Evolutionary conservation across 768 basidiomycete genomes (phyloP).

Genomic region (Amanita polypyramis): DNA sequence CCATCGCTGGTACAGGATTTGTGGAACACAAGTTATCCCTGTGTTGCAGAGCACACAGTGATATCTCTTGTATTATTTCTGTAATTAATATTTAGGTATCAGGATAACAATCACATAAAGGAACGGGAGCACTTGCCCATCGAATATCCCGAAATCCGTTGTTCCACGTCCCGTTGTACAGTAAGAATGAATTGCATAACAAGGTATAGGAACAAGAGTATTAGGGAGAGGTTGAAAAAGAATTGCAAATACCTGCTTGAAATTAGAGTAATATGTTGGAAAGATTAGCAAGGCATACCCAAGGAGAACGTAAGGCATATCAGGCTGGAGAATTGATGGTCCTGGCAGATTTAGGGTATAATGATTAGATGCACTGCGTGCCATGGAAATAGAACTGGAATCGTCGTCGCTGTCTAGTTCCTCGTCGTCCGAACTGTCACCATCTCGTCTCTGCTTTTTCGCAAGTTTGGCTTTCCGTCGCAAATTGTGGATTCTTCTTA

Average conservation of each 20-base stretch:
- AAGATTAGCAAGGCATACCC: no score
- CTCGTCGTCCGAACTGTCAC: constrained; percentile 26
- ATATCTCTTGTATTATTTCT: constrained; percentile 92
- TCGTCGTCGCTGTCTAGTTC: constrained; percentile 27
- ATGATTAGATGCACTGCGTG: constrained; percentile 60
- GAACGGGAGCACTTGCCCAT: constrained; percentile 48
- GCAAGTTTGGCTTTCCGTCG: constrained; percentile 36
- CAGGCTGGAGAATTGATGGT: constrained; percentile 42
- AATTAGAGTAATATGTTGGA: constrained; percentile 7
- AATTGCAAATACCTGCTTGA: constrained; percentile 78
- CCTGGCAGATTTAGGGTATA: constrained; percentile 78
- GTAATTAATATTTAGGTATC: not conserved
- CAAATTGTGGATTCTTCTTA: constrained; percentile 55
- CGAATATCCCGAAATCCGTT: constrained; percentile 80
- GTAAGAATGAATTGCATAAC: constrained; percentile 81
- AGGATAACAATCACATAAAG: not conserved
- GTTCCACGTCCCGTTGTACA: constrained; percentile 82
- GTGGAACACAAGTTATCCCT: constrained; percentile 73
- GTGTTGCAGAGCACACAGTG: constrained; percentile 73
- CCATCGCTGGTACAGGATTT: constrained; percentile 80
- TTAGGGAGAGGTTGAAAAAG: constrained; percentile 83
- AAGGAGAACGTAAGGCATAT: constrained; percentile 74
- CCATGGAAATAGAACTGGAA: constrained; percentile 25
- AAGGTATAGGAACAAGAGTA: constrained; percentile 77
- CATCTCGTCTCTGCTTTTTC: constrained; percentile 19